Base-by-base conservation (phyloP, 352 stramenopile genomes). In the Pythium phragmitis region DNA sequence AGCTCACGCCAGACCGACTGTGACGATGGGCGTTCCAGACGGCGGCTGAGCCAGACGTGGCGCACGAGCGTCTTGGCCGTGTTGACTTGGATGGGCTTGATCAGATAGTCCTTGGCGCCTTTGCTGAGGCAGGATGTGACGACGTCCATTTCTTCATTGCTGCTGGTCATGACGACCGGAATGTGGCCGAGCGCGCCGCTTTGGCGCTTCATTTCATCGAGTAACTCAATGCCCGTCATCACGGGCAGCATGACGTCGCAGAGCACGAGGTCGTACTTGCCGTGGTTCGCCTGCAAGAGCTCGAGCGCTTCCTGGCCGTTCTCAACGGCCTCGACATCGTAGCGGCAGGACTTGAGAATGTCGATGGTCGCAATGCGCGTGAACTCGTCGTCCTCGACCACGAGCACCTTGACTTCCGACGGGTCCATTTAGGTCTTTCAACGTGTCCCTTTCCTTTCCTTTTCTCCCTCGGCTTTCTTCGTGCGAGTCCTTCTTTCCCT, bases 191-290 rank as follows among this genome's bases (percentile, higher is more conserved):
- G 66, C 34, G 70, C 77, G 37, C 56, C 60, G 53, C 60, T 85
- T 57, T 80, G 79, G 61, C 94, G 88, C 58, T 92, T 75, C 43
- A 96, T 79, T 56, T 87, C 83, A 37, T 93, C 85, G 55, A 96
- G 82, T 56, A 96, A 67, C 76, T 95, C 81, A 56, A 95, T 91
- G 61, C 88, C 88, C 57, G 82, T 94, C 75, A 96, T 90, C 30
- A 95, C 85, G 1, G 88, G 88, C 39, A 96, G 77, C 85, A 96
- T 96, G 19, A 96, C 85, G 68, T 96, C 88, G 65, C 88, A 96
- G 42, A 96, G 75, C 57, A 96, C 87, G 54, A 96, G 73, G 67
- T 96, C 85, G 68, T 90, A 94, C 69, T 85, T 84, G 57, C 74
- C 82, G 59, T 92, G 83, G 60, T 89, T 76, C 34, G 75, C 70